Evolutionary conservation across 176 grass and related monocot species (phyloP).

Genomic region (Metroxylon sagu): DNA sequence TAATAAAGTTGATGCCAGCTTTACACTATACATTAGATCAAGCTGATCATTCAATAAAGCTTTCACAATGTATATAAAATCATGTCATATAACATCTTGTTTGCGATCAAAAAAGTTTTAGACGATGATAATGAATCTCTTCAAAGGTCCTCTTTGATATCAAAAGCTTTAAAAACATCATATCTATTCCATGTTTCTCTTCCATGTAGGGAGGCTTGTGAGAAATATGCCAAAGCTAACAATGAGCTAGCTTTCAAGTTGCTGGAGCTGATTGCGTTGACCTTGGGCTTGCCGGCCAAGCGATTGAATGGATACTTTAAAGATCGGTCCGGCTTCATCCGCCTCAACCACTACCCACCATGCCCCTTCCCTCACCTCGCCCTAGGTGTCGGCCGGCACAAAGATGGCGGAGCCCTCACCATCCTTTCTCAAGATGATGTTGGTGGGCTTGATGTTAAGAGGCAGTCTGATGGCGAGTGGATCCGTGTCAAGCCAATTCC

Average conservation of each 20-base stretch:
- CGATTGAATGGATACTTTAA: conserved; percentile 56
- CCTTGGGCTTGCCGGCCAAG: conserved; percentile 37
- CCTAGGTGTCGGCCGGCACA: conserved; percentile 79
- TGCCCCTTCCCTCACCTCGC: conserved; percentile 74
- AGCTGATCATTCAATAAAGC: too few species aligned
- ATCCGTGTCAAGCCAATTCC: conserved; percentile 54
- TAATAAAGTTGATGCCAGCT: too few species aligned
- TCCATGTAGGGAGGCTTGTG: conserved; percentile 30
- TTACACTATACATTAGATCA: too few species aligned
- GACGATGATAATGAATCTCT: too few species aligned
- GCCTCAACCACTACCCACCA: conserved; percentile 81
- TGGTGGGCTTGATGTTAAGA: conserved; percentile 68
- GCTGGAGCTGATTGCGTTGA: conserved; percentile 64
- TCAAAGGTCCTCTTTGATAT: too few species aligned
- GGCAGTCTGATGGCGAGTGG: conserved; percentile 65
- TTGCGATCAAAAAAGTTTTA: too few species aligned
- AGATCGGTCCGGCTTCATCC: conserved; percentile 45
- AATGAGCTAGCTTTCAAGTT: conserved; percentile 51
- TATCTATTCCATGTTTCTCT: too few species aligned
- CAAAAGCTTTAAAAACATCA: too few species aligned
- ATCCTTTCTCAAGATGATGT: conserved; percentile 69
- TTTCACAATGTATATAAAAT: too few species aligned
- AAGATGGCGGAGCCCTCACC: conserved; percentile 70
- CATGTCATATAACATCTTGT: too few species aligned
- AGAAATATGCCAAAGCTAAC: conserved; percentile 35